These are phyloP conservation scores for Pseudocercospora macadamiae DNA, from an alignment of 2,329 filamentous ascomycete genomes.

Conservation along the genomic window DNA sequence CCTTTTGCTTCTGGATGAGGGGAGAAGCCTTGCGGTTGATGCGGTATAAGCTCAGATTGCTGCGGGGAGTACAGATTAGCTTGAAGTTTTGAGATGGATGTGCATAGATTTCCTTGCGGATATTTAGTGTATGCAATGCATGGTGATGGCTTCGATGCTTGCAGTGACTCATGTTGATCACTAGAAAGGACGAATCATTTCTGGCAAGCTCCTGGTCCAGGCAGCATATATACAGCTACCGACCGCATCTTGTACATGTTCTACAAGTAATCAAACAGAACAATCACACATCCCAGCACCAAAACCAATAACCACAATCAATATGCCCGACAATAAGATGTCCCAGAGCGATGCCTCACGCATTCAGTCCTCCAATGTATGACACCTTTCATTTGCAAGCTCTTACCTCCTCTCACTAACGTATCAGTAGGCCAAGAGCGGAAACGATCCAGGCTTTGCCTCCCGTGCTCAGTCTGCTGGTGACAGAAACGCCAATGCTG, in stretches of 20 bases:
- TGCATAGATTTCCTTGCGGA: background rate
- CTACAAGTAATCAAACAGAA: background rate
- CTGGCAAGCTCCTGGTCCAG: too few species aligned
- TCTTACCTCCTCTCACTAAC: background rate
- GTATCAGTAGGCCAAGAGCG: slow-evolving; percentile 17
- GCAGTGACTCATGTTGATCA: too few species aligned
- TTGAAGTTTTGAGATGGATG: background rate
- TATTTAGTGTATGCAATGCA: background rate
- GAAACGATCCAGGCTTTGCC: slow-evolving; percentile 22
- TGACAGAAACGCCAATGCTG: slow-evolving; percentile 35
- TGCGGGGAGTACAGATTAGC: too few species aligned
- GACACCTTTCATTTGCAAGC: background rate
- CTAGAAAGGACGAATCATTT: too few species aligned
- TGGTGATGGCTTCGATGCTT: background rate
- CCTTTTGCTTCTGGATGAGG: too few species aligned
- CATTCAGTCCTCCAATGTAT: slow-evolving; percentile 20
- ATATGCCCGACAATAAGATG: slow-evolving; percentile 17
- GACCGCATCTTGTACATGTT: background rate
- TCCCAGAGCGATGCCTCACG: slow-evolving; percentile 18
- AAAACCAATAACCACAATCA: background rate
- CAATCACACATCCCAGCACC: too few species aligned
- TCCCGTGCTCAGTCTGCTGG: slow-evolving; percentile 23
- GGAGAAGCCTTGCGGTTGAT: too few species aligned
- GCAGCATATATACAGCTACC: too few species aligned
- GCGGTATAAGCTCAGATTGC: too few species aligned